Base-by-base conservation (phyloP, 805 yeast genomes). In the Kodamaea laetipori region DNA sequence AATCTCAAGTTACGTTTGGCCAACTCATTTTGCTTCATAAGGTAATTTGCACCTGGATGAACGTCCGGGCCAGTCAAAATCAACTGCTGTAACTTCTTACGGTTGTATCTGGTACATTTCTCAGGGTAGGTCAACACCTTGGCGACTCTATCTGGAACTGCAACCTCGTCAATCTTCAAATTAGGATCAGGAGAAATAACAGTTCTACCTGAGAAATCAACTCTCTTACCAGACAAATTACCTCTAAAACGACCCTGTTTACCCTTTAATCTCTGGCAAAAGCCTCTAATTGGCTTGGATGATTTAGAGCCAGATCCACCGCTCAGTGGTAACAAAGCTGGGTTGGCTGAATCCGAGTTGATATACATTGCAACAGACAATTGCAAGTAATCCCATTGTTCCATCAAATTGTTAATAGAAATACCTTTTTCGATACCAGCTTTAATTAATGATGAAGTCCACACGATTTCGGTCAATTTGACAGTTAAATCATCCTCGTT, bases 211-310 rank as follows among this genome's bases (percentile, higher is more conserved):
- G 97, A 90, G 61, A 94, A 94, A 66, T 94, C 99, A 18, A 94
- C 99, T 73, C 99, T 86, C 67, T 94, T 94, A 66, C 99, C 99
- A 1, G 97, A 90, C 55, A 94, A 71, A 60, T 94, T 94, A 53
- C 99, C 99, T 74, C 99, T 80, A 71, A 94, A 95, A 62, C 99
- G 84, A 58, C 99, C 99, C 69, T 94, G 98, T 55, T 94, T 94
- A 64, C 99, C 99, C 69, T 94, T 94, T 51, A 94, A 75, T 60
- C 99, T 81, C 71, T 94, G 99, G 64, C 99, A 94, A 51, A 94
- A 82, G 4, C 97, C 99, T 58, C 98, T 75, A 48, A 94, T 94
- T 6, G 94, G 94, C 55, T 82, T 81, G 21, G 88, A 75, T 19
- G 65, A 52, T 55, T 86, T 86, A 7, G 70, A 52, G 2, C 64